Percentiles rank a stretch among this genome's conserved stretches.
Conservation (phyloP, 768 basidiomycete species). For the Macrocybe gigantea region DNA sequence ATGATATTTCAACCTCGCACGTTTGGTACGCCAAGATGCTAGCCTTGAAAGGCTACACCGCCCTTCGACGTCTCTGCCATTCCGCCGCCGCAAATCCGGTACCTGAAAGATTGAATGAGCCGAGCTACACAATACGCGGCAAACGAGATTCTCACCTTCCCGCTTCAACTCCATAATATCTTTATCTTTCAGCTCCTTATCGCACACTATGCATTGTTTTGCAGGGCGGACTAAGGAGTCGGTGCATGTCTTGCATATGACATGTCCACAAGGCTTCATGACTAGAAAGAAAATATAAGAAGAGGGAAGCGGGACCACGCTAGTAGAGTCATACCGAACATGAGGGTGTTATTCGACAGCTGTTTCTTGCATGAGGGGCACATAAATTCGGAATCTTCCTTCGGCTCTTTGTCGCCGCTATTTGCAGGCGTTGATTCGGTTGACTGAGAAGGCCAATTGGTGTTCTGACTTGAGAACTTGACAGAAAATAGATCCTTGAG, state of each 20-base stretch:
- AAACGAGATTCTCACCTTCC: slow-evolving; percentile 53
- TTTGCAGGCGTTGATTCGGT: slow-evolving; percentile 30
- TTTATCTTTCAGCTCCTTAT: slow-evolving; percentile 52
- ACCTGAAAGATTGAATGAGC: slow-evolving; percentile 36
- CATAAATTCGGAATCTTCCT: slow-evolving; percentile 60
- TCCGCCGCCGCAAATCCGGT: slow-evolving; percentile 97
- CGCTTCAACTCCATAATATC: slow-evolving; percentile 82
- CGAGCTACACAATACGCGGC: not conserved
- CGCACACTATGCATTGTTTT: slow-evolving; percentile 86
- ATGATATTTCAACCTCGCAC: too few species aligned
- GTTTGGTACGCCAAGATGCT: not conserved
- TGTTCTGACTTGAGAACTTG: slow-evolving; percentile 59
- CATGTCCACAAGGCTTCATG: slow-evolving; percentile 85
- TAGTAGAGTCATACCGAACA: slow-evolving; percentile 49
- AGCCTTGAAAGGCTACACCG: slow-evolving; percentile 87
- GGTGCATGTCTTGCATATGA: slow-evolving; percentile 86
- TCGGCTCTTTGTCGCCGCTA: slow-evolving; percentile 30
- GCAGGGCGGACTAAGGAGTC: slow-evolving; percentile 78
- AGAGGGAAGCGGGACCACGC: not conserved
- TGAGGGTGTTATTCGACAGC: slow-evolving; percentile 70
- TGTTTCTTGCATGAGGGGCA: slow-evolving; percentile 87
- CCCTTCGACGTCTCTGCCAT: slow-evolving; percentile 79
- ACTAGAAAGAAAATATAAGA: slow-evolving; percentile 34
- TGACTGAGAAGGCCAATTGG: slow-evolving; percentile 29
- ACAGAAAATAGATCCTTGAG: slow-evolving; percentile 81